phyloP scores from a whole-genome alignment of 805 yeast genomes.

The Myxozyma sirexii region DNA sequence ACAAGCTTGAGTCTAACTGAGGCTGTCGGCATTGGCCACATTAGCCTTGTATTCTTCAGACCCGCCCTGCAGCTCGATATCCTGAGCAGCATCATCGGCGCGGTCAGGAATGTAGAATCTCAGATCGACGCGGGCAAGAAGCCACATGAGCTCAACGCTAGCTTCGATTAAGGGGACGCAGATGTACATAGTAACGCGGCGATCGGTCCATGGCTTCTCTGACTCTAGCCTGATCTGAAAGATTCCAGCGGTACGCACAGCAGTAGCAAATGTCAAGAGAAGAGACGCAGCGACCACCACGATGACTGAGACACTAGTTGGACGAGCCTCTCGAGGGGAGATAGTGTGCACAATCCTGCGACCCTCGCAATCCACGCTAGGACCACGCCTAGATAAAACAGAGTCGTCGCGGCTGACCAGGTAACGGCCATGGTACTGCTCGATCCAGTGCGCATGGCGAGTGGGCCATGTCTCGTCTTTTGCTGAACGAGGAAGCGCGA shows the following conservation, averaged over 20 bases:
- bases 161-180: slow-evolving; percentile 2
- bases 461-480: slow-evolving; percentile 3
- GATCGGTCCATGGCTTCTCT: slow-evolving; percentile 2
- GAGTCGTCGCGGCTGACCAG: background rate
- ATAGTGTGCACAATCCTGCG: background rate
- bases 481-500: background rate
- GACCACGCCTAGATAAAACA: background rate
- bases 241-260: background rate
- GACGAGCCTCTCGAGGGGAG: background rate
- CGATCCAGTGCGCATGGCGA: slow-evolving; percentile 2
- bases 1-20: background rate
- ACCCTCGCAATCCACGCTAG: background rate
- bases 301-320: background rate
- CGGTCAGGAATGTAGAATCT: slow-evolving; percentile 5
- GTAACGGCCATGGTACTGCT: background rate
- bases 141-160: background rate
- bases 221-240: background rate
- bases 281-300: slow-evolving; percentile 1
- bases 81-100: background rate
- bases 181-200: slow-evolving; percentile 6
- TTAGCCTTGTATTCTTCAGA: background rate
- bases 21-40: background rate
- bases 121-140: slow-evolving; percentile 3
- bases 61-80: background rate
- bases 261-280: background rate